phyloP scores from a whole-genome alignment of 2,329 filamentous ascomycete species.

The Aureobasidium sp. region DNA sequence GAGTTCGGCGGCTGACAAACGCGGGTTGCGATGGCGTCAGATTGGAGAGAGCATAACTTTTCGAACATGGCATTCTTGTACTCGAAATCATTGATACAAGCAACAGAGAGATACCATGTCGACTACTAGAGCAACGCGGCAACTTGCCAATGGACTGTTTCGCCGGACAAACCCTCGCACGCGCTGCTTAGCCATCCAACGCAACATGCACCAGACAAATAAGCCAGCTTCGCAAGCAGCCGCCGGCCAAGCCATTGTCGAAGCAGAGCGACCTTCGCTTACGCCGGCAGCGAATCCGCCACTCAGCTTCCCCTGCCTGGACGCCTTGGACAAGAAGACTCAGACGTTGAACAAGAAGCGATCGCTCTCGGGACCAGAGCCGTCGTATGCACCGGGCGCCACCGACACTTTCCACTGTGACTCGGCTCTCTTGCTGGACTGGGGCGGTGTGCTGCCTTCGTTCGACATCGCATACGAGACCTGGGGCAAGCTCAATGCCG shows the following conservation, averaged over 20 bases:
- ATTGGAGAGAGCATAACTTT: not conserved
- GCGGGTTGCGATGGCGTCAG: conserved; percentile 4
- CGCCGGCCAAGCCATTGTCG: conserved; percentile 21
- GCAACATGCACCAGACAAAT: conserved; percentile 10
- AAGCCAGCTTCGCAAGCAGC: conserved; percentile 21
- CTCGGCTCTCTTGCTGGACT: conserved; percentile 76
- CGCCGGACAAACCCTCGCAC: conserved; percentile 22
- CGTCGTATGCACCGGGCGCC: conserved; percentile 85
- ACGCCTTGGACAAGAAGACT: conserved; percentile 68
- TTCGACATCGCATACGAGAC: conserved; percentile 91
- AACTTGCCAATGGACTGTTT: conserved; percentile 16
- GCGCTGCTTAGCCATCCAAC: conserved; percentile 17
- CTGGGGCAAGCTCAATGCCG: conserved; percentile 74
- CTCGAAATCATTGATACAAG: not conserved
- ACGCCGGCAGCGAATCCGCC: conserved; percentile 62
- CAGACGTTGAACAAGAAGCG: conserved; percentile 64
- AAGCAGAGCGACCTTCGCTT: conserved; percentile 24
- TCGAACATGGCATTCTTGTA: not conserved
- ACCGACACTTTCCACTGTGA: conserved; percentile 69
- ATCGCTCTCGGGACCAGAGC: conserved; percentile 71
- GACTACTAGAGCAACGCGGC: conserved; percentile 9
- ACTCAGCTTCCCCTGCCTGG: conserved; percentile 84
- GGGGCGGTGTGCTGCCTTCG: conserved; percentile 84
- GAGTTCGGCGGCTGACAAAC: conserved; percentile 13
- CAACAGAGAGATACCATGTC: not conserved